These are phyloP conservation scores for Rhododendron henanense DNA, from an alignment of 148 eudicot species.

Conservation along the genomic window DNA sequence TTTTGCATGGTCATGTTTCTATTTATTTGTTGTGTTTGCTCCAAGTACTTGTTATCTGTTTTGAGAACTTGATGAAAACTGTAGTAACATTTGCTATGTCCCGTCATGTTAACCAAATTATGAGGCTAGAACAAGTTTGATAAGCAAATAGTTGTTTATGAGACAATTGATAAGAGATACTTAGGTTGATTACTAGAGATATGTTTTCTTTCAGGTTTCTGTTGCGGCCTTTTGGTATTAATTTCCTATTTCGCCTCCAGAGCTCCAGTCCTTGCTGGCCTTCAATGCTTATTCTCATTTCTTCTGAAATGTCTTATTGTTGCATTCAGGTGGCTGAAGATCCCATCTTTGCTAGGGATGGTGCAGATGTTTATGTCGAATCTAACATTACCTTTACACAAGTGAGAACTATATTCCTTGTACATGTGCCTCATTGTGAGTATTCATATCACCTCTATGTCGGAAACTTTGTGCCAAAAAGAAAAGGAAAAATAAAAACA, in stretches of 20 bases:
- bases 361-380: conserved; percentile 75
- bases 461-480: neutral
- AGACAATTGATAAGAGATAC: neutral
- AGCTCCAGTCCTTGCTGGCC: conserved; percentile 2
- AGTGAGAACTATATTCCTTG: conserved; percentile 34
- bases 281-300: neutral
- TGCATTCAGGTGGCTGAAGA: conserved; percentile 67
- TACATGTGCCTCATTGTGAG: neutral
- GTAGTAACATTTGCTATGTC: neutral
- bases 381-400: conserved; percentile 71
- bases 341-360: conserved; percentile 58
- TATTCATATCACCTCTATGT: neutral
- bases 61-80: neutral
- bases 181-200: neutral
- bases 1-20: neutral
- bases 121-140: neutral
- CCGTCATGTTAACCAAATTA: neutral
- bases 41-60: neutral
- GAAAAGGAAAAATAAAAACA: neutral
- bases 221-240: neutral
- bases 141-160: neutral
- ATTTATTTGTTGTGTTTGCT: neutral
- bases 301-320: conserved; percentile 1
- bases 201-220: neutral
- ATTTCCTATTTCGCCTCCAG: neutral